These are phyloP conservation scores for Skeletonema tropicum DNA, from an alignment of 108 stramenopile species.

Conservation along the genomic window DNA sequence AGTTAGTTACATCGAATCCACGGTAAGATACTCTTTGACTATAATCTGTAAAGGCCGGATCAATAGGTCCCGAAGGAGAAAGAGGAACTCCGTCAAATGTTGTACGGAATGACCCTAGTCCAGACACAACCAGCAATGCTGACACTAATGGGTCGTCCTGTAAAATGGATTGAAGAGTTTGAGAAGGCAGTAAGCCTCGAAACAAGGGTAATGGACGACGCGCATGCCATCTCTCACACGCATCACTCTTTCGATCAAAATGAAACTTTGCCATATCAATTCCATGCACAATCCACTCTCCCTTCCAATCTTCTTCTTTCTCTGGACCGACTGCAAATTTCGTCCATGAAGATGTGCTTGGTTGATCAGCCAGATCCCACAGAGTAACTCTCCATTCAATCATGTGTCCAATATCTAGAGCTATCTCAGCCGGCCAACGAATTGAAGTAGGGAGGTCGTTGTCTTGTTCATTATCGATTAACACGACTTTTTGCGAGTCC, in stretches of 20 bases:
- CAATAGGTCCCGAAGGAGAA: slow-evolving; percentile 38
- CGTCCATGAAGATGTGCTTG: slow-evolving; percentile 14
- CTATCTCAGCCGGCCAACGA: no score
- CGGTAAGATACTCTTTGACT: slow-evolving; percentile 45
- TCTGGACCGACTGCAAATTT: slow-evolving; percentile 37
- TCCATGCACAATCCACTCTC: slow-evolving; percentile 37
- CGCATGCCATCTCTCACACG: slow-evolving; percentile 29
- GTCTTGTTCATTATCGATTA: slow-evolving; percentile 20
- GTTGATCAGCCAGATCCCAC: neutral
- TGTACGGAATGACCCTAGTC: slow-evolving; percentile 44
- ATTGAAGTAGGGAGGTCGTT: no score
- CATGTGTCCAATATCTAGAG: slow-evolving; percentile 17
- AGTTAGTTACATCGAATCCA: slow-evolving; percentile 49
- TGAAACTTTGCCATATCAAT: slow-evolving; percentile 32
- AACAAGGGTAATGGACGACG: slow-evolving; percentile 33
- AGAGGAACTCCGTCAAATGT: slow-evolving; percentile 47
- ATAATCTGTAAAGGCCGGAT: slow-evolving; percentile 53
- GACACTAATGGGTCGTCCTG: slow-evolving; percentile 14
- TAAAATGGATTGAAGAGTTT: neutral
- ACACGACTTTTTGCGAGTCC: neutral
- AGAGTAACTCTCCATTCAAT: slow-evolving; percentile 20
- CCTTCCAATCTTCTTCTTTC: slow-evolving; percentile 31
- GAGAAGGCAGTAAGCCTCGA: slow-evolving; percentile 14
- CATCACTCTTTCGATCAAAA: neutral
- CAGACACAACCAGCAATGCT: slow-evolving; percentile 40